Evolutionary conservation across 2,329 filamentous ascomycete species (phyloP).

Genomic region (Microsporum audouinii): DNA sequence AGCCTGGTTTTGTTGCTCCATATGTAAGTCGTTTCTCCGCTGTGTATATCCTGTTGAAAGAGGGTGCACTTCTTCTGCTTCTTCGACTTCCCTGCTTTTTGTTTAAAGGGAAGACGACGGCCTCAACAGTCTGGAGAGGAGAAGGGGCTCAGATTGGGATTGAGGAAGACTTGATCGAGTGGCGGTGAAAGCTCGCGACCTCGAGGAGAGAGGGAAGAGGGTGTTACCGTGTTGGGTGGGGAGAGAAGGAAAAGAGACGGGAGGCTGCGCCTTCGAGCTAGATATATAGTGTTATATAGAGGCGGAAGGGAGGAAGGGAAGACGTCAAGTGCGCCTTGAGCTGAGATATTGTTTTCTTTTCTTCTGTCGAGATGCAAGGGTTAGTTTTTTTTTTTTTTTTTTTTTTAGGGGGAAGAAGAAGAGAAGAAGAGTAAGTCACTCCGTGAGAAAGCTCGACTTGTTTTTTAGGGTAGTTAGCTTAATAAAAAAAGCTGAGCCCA

Average conservation of each 20-base stretch:
- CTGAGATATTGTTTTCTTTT: background rate
- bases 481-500: background rate
- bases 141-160: background rate
- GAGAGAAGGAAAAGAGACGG: background rate
- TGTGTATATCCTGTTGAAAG: background rate
- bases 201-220: background rate
- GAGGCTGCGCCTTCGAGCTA: background rate
- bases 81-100: background rate
- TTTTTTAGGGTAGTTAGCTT: background rate
- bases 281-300: background rate
- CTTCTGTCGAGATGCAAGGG: background rate
- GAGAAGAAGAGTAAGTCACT: background rate
- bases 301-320: background rate
- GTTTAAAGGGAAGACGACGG: background rate
- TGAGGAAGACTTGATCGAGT: background rate
- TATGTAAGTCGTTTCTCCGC: background rate
- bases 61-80: background rate
- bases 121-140: background rate
- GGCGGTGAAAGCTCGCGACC: background rate
- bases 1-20: constrained; percentile 5
- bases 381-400: background rate
- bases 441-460: background rate
- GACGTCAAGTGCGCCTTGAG: background rate
- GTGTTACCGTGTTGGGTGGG: background rate
- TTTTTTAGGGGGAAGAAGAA: background rate